Evolutionary conservation across 495 filamentous ascomycete genomes (phyloP), one percentile per base, ranked within the genome.

Genomic region (Xylaria scruposa): DNA sequence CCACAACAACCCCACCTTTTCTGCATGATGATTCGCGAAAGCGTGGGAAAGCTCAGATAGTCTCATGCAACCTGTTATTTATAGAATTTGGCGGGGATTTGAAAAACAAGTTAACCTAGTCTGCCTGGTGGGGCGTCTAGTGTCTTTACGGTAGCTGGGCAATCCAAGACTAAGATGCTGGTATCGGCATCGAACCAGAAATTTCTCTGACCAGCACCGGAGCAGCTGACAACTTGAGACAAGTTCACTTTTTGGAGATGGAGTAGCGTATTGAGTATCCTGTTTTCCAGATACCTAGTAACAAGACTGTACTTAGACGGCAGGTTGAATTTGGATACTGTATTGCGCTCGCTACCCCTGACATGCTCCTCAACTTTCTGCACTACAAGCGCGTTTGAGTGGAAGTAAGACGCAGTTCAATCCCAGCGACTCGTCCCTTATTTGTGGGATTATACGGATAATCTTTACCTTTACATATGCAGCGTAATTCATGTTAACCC

Each of bases 21-120:
- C 36, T 24, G 42, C 40, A 46, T 44, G 46, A 33, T 70, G 68
- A 70, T 70, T 70, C 36, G 68, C 47, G 47, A 53, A 42, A 42
- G 47, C 24, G 38, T 53, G 68, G 47, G 59, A 53, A 59, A 33
- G 38, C 19, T 64, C 17, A 59, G 36, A 67, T 71, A 71, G 70
- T 64, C 2, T 64, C 62, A 71, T 71, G 70, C 70, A 67, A 6
- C n/a, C 2, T 47, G 38, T 54, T 71, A 71, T 71, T 71, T 71
- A 38, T 71, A 71, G 70, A 71, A 47, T 47, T 42, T 40, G 51
- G 29, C 51, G 38, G 70, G 62, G 61, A 49, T 63, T 63, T n/a
- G 53, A 56, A 31, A 54, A 24, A 29, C 53, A 17, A 17, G 12
- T 26, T 26, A 10, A 53, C 21, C 51, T 29, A 24, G 51, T 26